Evolutionary conservation across 2,329 filamentous ascomycete species (phyloP).

Genomic region (Sporothrix schenckii): DNA sequence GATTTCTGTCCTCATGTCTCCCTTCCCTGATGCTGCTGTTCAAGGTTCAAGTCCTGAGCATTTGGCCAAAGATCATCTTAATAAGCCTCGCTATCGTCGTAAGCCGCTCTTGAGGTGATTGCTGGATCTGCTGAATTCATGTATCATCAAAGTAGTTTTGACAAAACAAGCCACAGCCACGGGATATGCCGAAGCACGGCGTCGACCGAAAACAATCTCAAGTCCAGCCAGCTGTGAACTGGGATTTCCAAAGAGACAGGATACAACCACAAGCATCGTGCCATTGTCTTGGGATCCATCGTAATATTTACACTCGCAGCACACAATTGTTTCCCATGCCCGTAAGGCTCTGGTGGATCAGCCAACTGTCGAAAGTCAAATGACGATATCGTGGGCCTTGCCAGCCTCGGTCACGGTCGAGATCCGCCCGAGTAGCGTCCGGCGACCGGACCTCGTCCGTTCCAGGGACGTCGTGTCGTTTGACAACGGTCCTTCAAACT

Average conservation of each 20-base stretch:
- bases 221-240: background rate
- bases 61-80: background rate
- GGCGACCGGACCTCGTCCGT: conserved; percentile 10
- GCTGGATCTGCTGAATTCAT: too few species aligned
- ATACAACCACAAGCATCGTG: conserved; percentile 1
- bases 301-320: background rate
- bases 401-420: conserved; percentile 1
- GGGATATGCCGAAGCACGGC: background rate
- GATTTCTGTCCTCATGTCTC: background rate
- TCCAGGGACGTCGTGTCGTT: background rate
- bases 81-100: background rate
- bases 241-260: background rate
- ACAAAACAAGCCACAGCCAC: too few species aligned
- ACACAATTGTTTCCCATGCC: background rate
- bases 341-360: background rate
- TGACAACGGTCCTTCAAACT: background rate
- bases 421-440: conserved; percentile 17
- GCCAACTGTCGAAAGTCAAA: too few species aligned
- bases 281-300: background rate
- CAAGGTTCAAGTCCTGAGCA: too few species aligned
- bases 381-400: background rate
- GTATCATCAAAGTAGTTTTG: too few species aligned
- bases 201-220: background rate
- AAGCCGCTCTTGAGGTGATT: background rate
- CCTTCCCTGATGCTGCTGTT: background rate